Base-by-base conservation (phyloP, 768 basidiomycete genomes). In the Imleria badia region DNA sequence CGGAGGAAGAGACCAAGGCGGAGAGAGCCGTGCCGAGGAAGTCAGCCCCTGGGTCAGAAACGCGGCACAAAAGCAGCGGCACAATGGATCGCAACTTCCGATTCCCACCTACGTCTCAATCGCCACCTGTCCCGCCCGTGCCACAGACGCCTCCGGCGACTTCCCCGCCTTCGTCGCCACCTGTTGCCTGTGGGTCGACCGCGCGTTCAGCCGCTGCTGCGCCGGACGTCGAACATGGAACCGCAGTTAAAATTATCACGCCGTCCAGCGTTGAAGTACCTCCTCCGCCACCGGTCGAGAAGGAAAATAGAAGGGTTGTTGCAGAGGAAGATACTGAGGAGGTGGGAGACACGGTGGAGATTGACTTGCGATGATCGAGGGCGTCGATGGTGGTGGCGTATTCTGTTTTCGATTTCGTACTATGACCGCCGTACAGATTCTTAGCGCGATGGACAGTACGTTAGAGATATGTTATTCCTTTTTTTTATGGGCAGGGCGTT, bases 51-150 rank as follows among this genome's bases (percentile, higher is more conserved):
- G 58, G 52, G 8, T 29, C 51, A 33, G 64, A 65, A 23, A 60
- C 58, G 30, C 63, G 58, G 46, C 73, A 79, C 54, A 80, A 77
- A 63, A 79, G 80, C 52, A 81, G 78, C 50, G 89, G 91, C 23
- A 87, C 86, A 41, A 93, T 93, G 89, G 87, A 89, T 66, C 79
- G 73, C 43, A 79, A 83, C 40, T 91, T 91, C 72, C 85, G 80
- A 65, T 91, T 90, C 75, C 89, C 89, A 20, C 62, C 66, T 0
- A 11, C 51, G 29, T 51, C 60, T n/a, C 52, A 48, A 42, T 51
- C 69, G 0, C 58, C 59, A 11, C 52, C 61, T 29, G 34, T 48
- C 8, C 58, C 52, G 5, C n/a, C 52, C 30, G 19, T 41, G 20
- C 40, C 55, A 2, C 55, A 54, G 45, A 12, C 52, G 1, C 43